phyloP scores from a whole-genome alignment of 1,284 basidiomycete species.

The Ustilago lituana region DNA sequence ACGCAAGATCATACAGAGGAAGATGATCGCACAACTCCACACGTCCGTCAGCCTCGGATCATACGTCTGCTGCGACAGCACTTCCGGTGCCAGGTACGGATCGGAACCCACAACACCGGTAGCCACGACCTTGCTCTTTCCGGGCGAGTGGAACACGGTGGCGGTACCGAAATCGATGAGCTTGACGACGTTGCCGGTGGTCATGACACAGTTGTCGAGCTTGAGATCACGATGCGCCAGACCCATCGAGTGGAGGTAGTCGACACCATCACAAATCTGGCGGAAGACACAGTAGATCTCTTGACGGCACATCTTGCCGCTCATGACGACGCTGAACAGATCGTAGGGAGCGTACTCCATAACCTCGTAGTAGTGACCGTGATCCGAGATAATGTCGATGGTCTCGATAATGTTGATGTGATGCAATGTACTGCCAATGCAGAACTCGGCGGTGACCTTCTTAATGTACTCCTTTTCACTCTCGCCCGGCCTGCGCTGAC shows the following conservation, averaged over 20 bases:
- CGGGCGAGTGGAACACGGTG: slow-evolving; percentile 98
- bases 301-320: slow-evolving; percentile 94
- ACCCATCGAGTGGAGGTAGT: slow-evolving; percentile 96
- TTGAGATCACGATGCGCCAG: slow-evolving; percentile 98
- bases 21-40: slow-evolving; percentile 98
- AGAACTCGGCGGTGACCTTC: slow-evolving; percentile 98
- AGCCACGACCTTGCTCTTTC: slow-evolving; percentile 72
- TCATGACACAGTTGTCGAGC: slow-evolving; percentile 99
- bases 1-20: slow-evolving; percentile 97
- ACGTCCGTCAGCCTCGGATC: slow-evolving; percentile 98
- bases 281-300: slow-evolving; percentile 99
- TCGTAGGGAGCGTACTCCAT: slow-evolving; percentile 99
- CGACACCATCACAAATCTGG: slow-evolving; percentile 97
- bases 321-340: slow-evolving; percentile 99
- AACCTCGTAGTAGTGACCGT: slow-evolving; percentile 83
- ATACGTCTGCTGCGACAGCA: slow-evolving; percentile 81
- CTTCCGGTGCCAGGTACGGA: slow-evolving; percentile 97
- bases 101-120: slow-evolving; percentile 96
- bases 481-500: slow-evolving; percentile 86
- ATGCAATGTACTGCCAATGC: slow-evolving; percentile 83
- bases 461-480: slow-evolving; percentile 97
- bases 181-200: slow-evolving; percentile 90
- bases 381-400: slow-evolving; percentile 96
- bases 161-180: slow-evolving; percentile 99
- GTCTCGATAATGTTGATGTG: slow-evolving; percentile 98